Percentiles rank a stretch among this genome's conserved stretches.
These are phyloP conservation scores for Cryptosporidium andersoni DNA, from an alignment of 169 alveolate genomes.

Conservation along the genomic window DNA sequence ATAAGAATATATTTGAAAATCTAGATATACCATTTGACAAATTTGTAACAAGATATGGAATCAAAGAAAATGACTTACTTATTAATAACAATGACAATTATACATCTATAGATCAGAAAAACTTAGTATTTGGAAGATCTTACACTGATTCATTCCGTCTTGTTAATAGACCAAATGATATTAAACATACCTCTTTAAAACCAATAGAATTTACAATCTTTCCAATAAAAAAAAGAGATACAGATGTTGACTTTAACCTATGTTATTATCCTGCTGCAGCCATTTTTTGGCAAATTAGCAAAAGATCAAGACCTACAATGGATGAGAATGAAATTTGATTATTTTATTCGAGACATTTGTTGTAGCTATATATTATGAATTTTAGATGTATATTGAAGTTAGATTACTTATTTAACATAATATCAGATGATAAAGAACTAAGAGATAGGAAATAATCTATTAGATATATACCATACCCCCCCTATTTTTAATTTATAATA, in stretches of 20 bases:
- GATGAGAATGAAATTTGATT: too few species aligned
- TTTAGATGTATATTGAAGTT: background rate
- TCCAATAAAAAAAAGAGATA: constrained; percentile 8
- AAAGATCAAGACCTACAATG: background rate
- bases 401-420: background rate
- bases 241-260: background rate
- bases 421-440: too few species aligned
- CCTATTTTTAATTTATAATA: too few species aligned
- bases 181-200: constrained; percentile 1
- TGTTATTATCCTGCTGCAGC: constrained; percentile 23
- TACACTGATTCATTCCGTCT: background rate
- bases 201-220: background rate
- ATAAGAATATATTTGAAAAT: background rate
- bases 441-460: too few species aligned
- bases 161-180: background rate
- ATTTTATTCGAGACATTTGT: background rate
- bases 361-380: background rate
- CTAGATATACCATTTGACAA: constrained; percentile 6
- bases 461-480: too few species aligned
- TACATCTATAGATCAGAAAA: background rate
- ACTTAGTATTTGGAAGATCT: background rate
- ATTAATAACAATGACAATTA: background rate
- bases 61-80: background rate
- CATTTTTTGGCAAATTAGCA: constrained; percentile 4
- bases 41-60: constrained; percentile 17